phyloP scores from a whole-genome alignment of 2,329 filamentous ascomycete species.

The Aspergillus hortae region DNA sequence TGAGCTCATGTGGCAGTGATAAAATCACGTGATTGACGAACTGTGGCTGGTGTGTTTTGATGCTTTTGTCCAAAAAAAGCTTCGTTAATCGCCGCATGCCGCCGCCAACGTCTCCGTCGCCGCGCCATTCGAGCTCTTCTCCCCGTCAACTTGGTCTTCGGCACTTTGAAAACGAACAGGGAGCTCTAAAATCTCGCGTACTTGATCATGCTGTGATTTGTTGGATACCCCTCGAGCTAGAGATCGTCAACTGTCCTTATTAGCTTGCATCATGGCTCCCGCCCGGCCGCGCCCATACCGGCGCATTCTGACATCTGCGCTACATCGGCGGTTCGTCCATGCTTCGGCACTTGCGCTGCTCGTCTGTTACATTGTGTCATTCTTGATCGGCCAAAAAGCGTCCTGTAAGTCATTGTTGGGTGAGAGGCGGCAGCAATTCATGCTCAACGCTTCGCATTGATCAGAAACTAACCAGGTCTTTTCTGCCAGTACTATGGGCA shows the following conservation, averaged over 20 bases:
- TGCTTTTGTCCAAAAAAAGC: conserved; percentile 30
- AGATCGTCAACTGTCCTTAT: conserved; percentile 21
- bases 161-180: background rate
- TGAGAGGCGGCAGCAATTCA: background rate
- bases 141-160: background rate
- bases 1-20: conserved; percentile 26
- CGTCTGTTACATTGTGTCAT: conserved; percentile 69
- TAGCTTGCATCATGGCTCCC: conserved; percentile 34
- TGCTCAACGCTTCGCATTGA: background rate
- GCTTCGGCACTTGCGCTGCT: conserved; percentile 67
- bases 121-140: background rate
- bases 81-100: conserved; percentile 19
- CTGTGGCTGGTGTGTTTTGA: conserved; percentile 33
- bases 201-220: conserved; percentile 23
- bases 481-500: conserved; percentile 67
- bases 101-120: conserved; percentile 5
- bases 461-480: conserved; percentile 9
- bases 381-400: conserved; percentile 66
- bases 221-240: conserved; percentile 15
- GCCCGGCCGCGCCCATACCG: conserved; percentile 58
- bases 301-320: conserved; percentile 83
- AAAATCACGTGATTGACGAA: conserved; percentile 23
- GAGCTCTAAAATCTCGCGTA: conserved; percentile 1
- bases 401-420: conserved; percentile 55
- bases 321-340: conserved; percentile 81